Base-by-base conservation (phyloP, 2,329 filamentous ascomycete genomes). In the Cladosporium colombiae region DNA sequence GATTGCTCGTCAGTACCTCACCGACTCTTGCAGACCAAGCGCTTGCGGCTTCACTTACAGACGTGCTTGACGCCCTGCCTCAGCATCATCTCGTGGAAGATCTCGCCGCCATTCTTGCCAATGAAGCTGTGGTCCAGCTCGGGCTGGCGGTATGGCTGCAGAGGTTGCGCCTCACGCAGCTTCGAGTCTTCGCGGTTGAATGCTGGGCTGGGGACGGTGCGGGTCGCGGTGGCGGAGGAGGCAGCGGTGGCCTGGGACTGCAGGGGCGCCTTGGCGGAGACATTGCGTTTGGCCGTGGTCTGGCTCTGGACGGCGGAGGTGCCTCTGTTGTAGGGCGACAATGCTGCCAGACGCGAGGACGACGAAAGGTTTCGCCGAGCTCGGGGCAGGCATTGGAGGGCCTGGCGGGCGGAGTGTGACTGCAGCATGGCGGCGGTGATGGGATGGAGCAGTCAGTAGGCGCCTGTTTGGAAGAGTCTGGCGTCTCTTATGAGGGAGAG, bases 1-100 rank as follows among this genome's bases (percentile, higher is more conserved):
- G 35, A 64, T 71, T 59, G 59, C 29, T 46, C 46, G 49, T 60
- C 25, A 67, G 33, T 58, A 31, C 62, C 64, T 66, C 64, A 55
- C 25, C 59, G 50, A 59, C 37, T 57, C 25, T 49, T n/a, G 52
- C 18, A 5, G 31, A 13, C n/a, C 0, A 11, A 21, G 6, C 40
- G 23, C n/a, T 40, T 16, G 55, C 58, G 44, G 14, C 46, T n/a
- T 56, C 33, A 89, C 92, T 77, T 85, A 96, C 92, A 98, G 76
- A 98, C 87, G 79, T 97, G 92, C 83, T 97, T 95, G 65, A 99
- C 94, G 73, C 85, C 87, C 73, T 94, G 91, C 75, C 94, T 86
- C 68, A 96, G 85, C 93, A 99, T 97, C 94, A 98, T 98, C 82
- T 98, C 94, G 80, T 98, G 93, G 81, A 98, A 97, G 73, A 98